Conservation (phyloP, 345 rosid genomes). For the Capsella bursapastoris region DNA sequence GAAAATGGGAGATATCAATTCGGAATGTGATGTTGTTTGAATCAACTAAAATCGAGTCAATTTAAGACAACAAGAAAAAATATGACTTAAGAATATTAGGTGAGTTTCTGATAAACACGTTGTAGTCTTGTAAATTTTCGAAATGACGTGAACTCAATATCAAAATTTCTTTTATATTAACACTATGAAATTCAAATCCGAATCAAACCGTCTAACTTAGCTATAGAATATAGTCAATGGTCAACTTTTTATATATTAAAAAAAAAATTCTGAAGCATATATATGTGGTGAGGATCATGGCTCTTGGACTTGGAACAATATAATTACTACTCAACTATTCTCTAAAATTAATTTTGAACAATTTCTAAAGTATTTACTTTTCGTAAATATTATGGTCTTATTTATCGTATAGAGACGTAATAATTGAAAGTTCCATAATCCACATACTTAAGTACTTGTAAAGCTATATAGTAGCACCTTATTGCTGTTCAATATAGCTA, state of each 20-base stretch:
- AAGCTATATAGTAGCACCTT: background rate
- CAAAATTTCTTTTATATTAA: slow-evolving; percentile 14
- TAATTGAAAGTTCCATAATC: background rate
- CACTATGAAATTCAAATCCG: slow-evolving; percentile 9
- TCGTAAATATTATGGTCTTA: background rate
- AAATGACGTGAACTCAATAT: slow-evolving; percentile 26
- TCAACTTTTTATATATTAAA: background rate
- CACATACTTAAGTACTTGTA: background rate
- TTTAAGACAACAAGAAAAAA: slow-evolving; percentile 23
- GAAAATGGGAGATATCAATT: slow-evolving; percentile 23
- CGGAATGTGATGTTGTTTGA: slow-evolving; percentile 21
- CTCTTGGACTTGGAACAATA: slow-evolving; percentile 14
- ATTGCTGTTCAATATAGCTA: background rate
- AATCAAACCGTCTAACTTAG: slow-evolving; percentile 12
- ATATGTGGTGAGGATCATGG: slow-evolving; percentile 18
- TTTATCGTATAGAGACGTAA: background rate
- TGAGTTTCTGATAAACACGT: slow-evolving; percentile 40
- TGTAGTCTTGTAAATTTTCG: slow-evolving; percentile 8
- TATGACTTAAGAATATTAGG: slow-evolving; percentile 25
- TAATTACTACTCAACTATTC: background rate
- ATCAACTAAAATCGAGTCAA: slow-evolving; percentile 36
- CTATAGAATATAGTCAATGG: background rate
- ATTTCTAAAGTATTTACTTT: background rate
- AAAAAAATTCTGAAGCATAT: too few relatives aligned
- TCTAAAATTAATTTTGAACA: background rate